These are phyloP conservation scores for Penicillium sp. DNA, from an alignment of 2,329 filamentous ascomycete genomes.

Conservation along the genomic window DNA sequence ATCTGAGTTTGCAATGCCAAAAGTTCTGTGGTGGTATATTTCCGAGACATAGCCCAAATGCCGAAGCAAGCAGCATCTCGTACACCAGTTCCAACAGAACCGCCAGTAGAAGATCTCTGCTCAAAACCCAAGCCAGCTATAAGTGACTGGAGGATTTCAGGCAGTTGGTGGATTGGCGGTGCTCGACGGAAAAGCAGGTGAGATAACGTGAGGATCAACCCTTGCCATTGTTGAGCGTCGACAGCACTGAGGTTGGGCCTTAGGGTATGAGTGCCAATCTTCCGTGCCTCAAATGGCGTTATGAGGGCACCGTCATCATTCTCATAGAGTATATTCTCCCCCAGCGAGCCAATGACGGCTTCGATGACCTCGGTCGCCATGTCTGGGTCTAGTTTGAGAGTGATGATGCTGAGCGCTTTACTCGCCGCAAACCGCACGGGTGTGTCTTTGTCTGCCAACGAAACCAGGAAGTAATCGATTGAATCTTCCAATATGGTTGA, in stretches of 20 bases:
- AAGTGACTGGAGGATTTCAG: conserved; percentile 74
- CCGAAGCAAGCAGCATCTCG: conserved; percentile 95
- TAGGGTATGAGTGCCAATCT: conserved; percentile 39
- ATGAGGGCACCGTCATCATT: conserved; percentile 46
- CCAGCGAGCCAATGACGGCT: conserved; percentile 71
- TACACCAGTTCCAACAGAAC: conserved; percentile 83
- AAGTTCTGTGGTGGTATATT: conserved; percentile 81
- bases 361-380: conserved; percentile 89
- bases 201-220: conserved; percentile 81
- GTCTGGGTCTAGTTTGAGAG: conserved; percentile 73
- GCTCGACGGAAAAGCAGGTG: conserved; percentile 85
- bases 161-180: conserved; percentile 69
- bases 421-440: conserved; percentile 88
- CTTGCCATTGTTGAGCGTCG: conserved; percentile 86
- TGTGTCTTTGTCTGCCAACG: conserved; percentile 82
- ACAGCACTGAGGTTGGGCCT: conserved; percentile 69
- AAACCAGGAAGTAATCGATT: conserved; percentile 78
- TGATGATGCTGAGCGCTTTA: conserved; percentile 86
- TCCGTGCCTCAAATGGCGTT: conserved; percentile 36
- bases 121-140: conserved; percentile 84
- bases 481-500: conserved; percentile 71
- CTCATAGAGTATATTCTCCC: conserved; percentile 63
- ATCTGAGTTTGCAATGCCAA: conserved; percentile 56
- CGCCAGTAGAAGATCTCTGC: conserved; percentile 81
- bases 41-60: conserved; percentile 86